phyloP scores from a whole-genome alignment of 148 eudicot genomes.

The Selenicereus undatus region DNA sequence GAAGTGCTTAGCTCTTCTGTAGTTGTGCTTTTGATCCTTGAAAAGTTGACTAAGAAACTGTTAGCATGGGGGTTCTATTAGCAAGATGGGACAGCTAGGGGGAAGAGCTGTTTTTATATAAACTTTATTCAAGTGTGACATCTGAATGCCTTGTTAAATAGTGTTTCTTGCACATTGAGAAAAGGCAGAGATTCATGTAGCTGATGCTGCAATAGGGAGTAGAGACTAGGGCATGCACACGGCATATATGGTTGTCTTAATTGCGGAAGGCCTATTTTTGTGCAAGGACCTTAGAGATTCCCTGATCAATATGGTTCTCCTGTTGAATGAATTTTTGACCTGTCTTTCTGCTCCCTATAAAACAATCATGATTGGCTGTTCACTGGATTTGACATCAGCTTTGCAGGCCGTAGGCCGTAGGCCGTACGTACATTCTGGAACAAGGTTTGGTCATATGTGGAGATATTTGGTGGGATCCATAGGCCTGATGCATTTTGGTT shows the following conservation, averaged over 20 bases:
- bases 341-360: neutral
- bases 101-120: neutral
- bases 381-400: neutral
- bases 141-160: neutral
- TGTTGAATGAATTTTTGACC: neutral
- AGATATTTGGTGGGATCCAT: slow-evolving; percentile 14
- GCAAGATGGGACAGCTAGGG: neutral
- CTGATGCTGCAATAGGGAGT: neutral
- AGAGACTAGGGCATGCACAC: neutral
- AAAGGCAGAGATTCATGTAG: neutral
- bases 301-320: neutral
- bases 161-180: neutral
- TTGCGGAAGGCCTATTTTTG: neutral
- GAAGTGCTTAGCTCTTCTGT: neutral
- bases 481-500: slow-evolving; percentile 23
- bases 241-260: neutral
- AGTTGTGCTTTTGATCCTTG: neutral
- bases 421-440: slow-evolving; percentile 20
- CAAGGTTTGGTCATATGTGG: slow-evolving; percentile 13
- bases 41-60: neutral
- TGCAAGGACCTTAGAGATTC: neutral
- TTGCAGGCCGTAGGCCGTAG: slow-evolving; percentile 20
- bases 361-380: neutral
- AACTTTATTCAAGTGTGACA: neutral
- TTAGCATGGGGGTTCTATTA: neutral